Evolutionary conservation across 2,329 filamentous ascomycete species (phyloP).

Genomic region (Venturia oleaginea): DNA sequence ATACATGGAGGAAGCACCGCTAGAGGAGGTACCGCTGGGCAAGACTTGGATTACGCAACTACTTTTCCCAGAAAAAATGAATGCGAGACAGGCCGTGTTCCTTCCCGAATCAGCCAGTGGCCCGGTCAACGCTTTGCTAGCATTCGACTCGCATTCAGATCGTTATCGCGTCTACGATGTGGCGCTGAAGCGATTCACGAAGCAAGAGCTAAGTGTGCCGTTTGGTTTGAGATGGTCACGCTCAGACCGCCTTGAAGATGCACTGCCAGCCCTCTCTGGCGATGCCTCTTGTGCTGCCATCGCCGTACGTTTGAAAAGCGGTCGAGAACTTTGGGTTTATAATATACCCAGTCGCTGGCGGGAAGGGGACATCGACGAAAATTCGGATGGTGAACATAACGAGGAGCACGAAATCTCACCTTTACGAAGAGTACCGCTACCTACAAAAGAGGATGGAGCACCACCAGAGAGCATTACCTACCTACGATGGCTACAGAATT

Average conservation of each 20-base stretch:
- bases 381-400: conserved; percentile 17
- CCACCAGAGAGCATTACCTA: conserved; percentile 27
- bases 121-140: conserved; percentile 29
- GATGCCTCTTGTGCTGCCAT: conserved; percentile 30
- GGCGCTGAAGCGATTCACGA: conserved; percentile 28
- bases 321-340: conserved; percentile 13
- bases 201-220: conserved; percentile 30
- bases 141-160: conserved; percentile 32
- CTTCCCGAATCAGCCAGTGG: conserved; percentile 30
- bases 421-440: conserved; percentile 28
- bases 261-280: conserved; percentile 31
- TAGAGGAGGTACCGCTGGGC: conserved; percentile 26
- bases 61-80: conserved; percentile 32
- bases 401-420: conserved; percentile 25
- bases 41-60: conserved; percentile 31
- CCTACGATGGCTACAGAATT: conserved; percentile 28
- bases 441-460: conserved; percentile 23
- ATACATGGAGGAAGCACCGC: conserved; percentile 28
- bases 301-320: conserved; percentile 19
- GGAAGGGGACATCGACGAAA: conserved; percentile 1
- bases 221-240: conserved; percentile 30
- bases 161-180: conserved; percentile 33
- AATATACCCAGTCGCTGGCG: conserved; percentile 8
- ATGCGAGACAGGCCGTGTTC: conserved; percentile 29
- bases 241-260: conserved; percentile 31